Evolutionary conservation across 768 basidiomycete species (phyloP), one percentile per base, ranked within the genome.

Genomic region (Suillus subluteus): DNA sequence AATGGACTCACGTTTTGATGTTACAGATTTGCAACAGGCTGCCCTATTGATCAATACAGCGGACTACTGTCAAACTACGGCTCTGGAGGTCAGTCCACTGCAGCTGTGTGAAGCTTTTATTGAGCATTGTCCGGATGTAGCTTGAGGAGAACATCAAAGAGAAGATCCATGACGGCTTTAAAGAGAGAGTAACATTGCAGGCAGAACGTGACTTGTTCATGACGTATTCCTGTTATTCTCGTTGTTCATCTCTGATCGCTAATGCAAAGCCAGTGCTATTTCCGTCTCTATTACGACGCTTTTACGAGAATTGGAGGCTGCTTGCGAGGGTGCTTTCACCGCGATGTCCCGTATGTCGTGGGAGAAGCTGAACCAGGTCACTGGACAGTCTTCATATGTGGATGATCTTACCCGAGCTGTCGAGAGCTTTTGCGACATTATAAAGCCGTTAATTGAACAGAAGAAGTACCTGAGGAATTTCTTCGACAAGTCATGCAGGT

Each of bases 21-120:
- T 85, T 9, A 82, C 82, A 4, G 90, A 96, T 66, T 76, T 99
- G 40, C 89, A 87, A 72, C 93, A 92, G 68, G 88, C 93, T 0
- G 96, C 94, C 74, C 81, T 95, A n/a, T 79, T 97, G 32, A 89
- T 99, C 73, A 99, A 99, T 73, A 99, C 98, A 0, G 97, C 96
- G 1, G 96, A 99, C 74, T 99, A 99, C 75, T 99, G 98, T 73
- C 92, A 96, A 69, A 88, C 87, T 1, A 99, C 97, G 3, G 94
- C 96, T 1, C 73, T 88, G 23, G 95, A 98, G 86, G 96, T 91
- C 71, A 12, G 81, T 66, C 13, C 56, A 62, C 40, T 2, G 43
- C 58, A 23, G 15, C 9, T 46, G 32, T 23, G 38, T 64, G 52
- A 23, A 43, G 38, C 59, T 67, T 13, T 72, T 32, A 1, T 54